Evolutionary conservation across 2,329 filamentous ascomycete species (phyloP).

Genomic region (Conoideocrella luteorostrata): DNA sequence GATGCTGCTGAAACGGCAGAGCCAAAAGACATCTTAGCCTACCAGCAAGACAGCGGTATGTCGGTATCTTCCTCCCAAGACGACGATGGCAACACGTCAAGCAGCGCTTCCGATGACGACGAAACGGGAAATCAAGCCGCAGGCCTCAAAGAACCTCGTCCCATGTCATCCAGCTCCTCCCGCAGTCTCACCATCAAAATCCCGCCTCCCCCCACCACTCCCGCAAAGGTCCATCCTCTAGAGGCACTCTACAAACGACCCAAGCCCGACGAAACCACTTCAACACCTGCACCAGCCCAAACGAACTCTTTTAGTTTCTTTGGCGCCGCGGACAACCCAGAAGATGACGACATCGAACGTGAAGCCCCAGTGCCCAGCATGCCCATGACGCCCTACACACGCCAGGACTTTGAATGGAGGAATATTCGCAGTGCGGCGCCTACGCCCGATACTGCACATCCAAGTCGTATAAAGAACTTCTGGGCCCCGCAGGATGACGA

Average conservation of each 20-base stretch:
- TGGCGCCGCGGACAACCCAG: constrained; percentile 40
- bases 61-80: constrained; percentile 15
- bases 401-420: constrained; percentile 69
- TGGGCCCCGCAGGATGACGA: constrained; percentile 40
- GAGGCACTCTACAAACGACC: constrained; percentile 85
- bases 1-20: constrained; percentile 13
- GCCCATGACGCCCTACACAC: constrained; percentile 79
- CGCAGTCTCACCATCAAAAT: constrained; percentile 50
- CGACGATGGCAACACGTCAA: constrained; percentile 9
- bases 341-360: constrained; percentile 38
- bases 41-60: constrained; percentile 12
- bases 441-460: constrained; percentile 86
- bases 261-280: constrained; percentile 33
- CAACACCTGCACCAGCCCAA: constrained; percentile 22
- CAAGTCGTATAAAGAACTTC: constrained; percentile 56
- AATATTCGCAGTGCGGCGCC: constrained; percentile 82
- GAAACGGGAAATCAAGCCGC: constrained; percentile 15
- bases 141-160: constrained; percentile 17
- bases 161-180: constrained; percentile 41
- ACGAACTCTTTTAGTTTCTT: constrained; percentile 75
- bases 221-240: constrained; percentile 66
- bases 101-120: constrained; percentile 16
- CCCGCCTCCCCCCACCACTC: constrained; percentile 38
- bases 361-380: constrained; percentile 30
- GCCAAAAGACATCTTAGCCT: constrained; percentile 15